Evolutionary conservation across 805 yeast species (phyloP).

Genomic region (Ogataea chonburiensis): DNA sequence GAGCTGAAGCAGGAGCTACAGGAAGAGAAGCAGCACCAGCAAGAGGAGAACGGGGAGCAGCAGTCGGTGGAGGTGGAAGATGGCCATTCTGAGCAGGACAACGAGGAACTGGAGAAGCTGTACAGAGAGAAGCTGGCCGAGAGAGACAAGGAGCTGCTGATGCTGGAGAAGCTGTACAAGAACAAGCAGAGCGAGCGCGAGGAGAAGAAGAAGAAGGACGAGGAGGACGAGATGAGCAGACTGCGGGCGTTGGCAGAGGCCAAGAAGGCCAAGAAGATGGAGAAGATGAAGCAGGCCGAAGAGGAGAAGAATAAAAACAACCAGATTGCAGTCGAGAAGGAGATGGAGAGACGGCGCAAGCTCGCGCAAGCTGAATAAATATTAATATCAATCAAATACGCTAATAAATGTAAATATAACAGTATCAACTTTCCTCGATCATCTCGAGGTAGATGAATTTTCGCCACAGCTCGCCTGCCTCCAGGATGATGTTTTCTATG

Average conservation of each 20-base stretch:
- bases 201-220: slow-evolving; percentile 15
- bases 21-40: slow-evolving; percentile 10
- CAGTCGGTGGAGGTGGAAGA: slow-evolving; percentile 11
- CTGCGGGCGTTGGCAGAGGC: slow-evolving; percentile 31
- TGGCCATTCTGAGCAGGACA: slow-evolving; percentile 12
- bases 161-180: slow-evolving; percentile 24
- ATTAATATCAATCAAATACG: slow-evolving; percentile 3
- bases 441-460: slow-evolving; percentile 70
- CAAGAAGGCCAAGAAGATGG: slow-evolving; percentile 25
- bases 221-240: slow-evolving; percentile 32
- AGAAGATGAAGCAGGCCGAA: slow-evolving; percentile 19
- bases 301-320: slow-evolving; percentile 22
- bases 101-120: slow-evolving; percentile 16
- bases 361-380: slow-evolving; percentile 10
- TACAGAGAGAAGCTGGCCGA: slow-evolving; percentile 23
- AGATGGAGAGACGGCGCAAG: slow-evolving; percentile 29
- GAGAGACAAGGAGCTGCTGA: slow-evolving; percentile 28
- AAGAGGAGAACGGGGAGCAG: slow-evolving; percentile 2
- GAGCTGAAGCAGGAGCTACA: slow-evolving; percentile 15
- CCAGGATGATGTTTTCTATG: slow-evolving; percentile 68
- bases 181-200: slow-evolving; percentile 18
- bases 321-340: slow-evolving; percentile 31
- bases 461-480: slow-evolving; percentile 88
- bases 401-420: slow-evolving; percentile 2
- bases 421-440: slow-evolving; percentile 38